Conservation (phyloP, 139 green algal genomes). For the Volvox africanus region DNA sequence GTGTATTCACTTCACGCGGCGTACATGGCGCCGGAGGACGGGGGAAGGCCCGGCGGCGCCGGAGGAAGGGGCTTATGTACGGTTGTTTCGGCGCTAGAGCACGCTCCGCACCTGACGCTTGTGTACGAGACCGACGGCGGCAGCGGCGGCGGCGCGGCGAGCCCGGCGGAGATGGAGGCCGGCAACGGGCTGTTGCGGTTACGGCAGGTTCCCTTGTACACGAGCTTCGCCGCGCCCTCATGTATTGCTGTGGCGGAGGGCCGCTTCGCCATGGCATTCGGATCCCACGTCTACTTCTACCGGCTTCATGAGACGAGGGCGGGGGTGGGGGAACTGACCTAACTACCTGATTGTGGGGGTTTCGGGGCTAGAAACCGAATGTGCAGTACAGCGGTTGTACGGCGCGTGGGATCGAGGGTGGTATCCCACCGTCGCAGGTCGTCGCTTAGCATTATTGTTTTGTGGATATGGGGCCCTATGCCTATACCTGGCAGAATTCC, state of each 20-base stretch:
- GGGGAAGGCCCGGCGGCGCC: no score
- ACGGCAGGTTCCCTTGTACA: conserved; percentile 33
- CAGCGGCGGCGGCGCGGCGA: not conserved
- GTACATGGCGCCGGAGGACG: conserved; percentile 28
- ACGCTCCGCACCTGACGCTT: conserved; percentile 44
- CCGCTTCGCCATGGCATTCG: conserved; percentile 25
- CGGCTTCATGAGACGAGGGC: not conserved
- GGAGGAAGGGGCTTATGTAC: conserved; percentile 3
- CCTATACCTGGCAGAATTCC: no score
- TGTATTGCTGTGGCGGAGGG: not conserved
- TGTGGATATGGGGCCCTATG: no score
- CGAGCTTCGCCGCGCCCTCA: conserved; percentile 24
- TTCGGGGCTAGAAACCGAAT: no score
- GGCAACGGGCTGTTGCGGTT: conserved; percentile 20
- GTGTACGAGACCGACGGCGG: conserved; percentile 21
- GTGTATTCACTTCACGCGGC: conserved; percentile 36
- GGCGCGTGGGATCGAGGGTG: no score
- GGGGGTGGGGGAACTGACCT: not conserved
- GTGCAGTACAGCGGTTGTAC: no score
- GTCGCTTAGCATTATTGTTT: no score
- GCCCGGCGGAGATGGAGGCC: not conserved
- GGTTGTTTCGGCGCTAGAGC: conserved; percentile 42
- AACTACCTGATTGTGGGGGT: no score
- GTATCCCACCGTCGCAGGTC: no score
- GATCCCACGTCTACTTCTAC: conserved; percentile 30